Evolutionary conservation across 192 early-diverging fungal genomes (phyloP).

Genomic region (Podila epigama): DNA sequence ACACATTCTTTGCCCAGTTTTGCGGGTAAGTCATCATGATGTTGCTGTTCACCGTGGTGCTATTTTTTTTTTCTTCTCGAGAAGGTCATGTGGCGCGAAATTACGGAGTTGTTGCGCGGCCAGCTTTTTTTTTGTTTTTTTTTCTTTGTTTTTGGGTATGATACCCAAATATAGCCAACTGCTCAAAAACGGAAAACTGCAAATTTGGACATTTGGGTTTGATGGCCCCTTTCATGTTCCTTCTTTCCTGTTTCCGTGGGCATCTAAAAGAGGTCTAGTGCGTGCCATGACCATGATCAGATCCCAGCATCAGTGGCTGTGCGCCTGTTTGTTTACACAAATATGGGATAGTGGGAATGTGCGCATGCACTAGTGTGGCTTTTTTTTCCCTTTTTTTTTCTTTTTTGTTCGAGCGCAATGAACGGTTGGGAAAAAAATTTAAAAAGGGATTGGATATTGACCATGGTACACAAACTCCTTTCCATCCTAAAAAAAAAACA

Average conservation of each 20-base stretch:
- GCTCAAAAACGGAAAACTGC: not conserved
- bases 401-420: too few species aligned
- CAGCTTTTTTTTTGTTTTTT: too few species aligned
- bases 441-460: not conserved
- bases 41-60: not conserved
- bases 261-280: not conserved
- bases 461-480: not conserved
- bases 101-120: too few species aligned
- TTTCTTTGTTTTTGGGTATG: too few species aligned
- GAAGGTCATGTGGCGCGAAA: not conserved
- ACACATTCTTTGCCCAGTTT: conserved; percentile 91
- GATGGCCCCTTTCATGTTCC: not conserved
- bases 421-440: not conserved
- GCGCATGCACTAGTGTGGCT: too few species aligned
- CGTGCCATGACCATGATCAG: not conserved
- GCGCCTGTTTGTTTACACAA: not conserved
- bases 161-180: not conserved
- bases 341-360: too few species aligned
- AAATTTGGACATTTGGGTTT: not conserved
- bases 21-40: conserved; percentile 63
- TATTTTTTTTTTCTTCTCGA: conserved; percentile 1
- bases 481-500: too few species aligned
- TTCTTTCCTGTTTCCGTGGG: not conserved
- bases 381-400: too few species aligned
- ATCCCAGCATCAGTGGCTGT: not conserved